A percentile compares a stretch with the other conserved stretches of the same genome.
These are phyloP conservation scores for Pseudopyrenochaeta lycopersici DNA, from an alignment of 2,329 filamentous ascomycete genomes.

Conservation along the genomic window DNA sequence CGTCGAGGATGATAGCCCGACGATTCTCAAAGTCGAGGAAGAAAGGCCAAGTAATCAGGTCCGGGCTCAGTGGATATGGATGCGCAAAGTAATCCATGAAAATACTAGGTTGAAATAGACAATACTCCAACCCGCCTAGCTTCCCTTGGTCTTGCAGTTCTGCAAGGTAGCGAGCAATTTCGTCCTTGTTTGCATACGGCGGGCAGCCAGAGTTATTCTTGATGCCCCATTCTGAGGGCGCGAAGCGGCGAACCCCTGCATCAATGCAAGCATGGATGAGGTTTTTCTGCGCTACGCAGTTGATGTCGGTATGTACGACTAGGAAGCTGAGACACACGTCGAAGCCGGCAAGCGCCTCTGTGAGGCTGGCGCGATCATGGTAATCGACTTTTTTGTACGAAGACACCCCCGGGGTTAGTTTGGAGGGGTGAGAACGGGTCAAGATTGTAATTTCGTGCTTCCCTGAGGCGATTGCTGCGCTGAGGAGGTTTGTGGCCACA, in stretches of 20 bases:
- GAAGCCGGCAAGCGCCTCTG: slow-evolving; percentile 53
- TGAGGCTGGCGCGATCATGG: slow-evolving; percentile 49
- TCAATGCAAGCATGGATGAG: slow-evolving; percentile 43
- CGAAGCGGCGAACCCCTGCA: slow-evolving; percentile 41
- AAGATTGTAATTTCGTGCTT: slow-evolving; percentile 65
- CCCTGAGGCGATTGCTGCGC: slow-evolving; percentile 57
- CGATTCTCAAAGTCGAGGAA: slow-evolving; percentile 42
- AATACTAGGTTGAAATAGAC: slow-evolving; percentile 64
- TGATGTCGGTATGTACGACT: slow-evolving; percentile 34
- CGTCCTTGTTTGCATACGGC: slow-evolving; percentile 63
- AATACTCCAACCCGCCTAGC: slow-evolving; percentile 64
- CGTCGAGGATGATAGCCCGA: slow-evolving; percentile 39
- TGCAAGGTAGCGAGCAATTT: slow-evolving; percentile 60
- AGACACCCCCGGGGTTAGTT: slow-evolving; percentile 37
- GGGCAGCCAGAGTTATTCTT: slow-evolving; percentile 49
- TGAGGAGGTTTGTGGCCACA: slow-evolving; percentile 63
- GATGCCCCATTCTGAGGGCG: slow-evolving; percentile 43
- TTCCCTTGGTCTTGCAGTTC: slow-evolving; percentile 57
- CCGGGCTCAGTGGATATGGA: slow-evolving; percentile 58
- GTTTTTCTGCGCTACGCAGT: slow-evolving; percentile 37
- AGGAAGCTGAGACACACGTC: slow-evolving; percentile 60
- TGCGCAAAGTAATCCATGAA: slow-evolving; percentile 65
- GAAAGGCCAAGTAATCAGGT: slow-evolving; percentile 51
- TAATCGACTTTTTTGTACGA: slow-evolving; percentile 59
- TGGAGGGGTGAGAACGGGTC: slow-evolving; percentile 50